Evolutionary conservation across 176 grass and related monocot genomes (phyloP).

Genomic region (Tuctoria greenei): DNA sequence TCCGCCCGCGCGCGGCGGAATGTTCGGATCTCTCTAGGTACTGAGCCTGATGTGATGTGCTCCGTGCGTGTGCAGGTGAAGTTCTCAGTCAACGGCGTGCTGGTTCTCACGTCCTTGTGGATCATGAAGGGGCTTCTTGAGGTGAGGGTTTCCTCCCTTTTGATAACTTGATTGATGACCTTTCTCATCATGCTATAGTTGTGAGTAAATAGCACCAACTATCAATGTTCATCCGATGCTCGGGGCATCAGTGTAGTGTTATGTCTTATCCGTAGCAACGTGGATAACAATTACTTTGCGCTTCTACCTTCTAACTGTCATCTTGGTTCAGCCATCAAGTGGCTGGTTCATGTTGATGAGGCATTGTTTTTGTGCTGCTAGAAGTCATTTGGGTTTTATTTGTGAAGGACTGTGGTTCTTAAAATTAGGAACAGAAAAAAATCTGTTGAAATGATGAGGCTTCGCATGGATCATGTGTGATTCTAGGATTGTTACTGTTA

Average conservation of each 20-base stretch:
- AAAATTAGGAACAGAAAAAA: background rate
- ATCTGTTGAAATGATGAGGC: background rate
- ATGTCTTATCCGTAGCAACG: background rate
- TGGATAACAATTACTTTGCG: background rate
- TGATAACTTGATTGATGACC: background rate
- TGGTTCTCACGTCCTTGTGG: slow-evolving; percentile 78
- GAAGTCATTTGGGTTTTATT: background rate
- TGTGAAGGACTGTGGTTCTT: background rate
- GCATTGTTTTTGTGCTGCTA: background rate
- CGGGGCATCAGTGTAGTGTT: background rate
- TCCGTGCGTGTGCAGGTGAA: slow-evolving; percentile 54
- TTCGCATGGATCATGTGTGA: background rate
- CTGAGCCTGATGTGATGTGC: slow-evolving; percentile 28
- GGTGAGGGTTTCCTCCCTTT: slow-evolving; percentile 40
- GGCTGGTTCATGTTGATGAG: background rate
- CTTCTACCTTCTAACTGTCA: background rate
- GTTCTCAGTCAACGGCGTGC: slow-evolving; percentile 93
- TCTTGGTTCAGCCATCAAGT: background rate
- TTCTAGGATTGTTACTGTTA: background rate
- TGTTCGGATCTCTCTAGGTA: slow-evolving; percentile 4
- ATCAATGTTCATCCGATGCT: background rate
- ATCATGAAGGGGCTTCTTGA: slow-evolving; percentile 90
- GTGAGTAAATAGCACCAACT: background rate
- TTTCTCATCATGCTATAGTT: background rate
- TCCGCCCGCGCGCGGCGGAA: background rate